A percentile compares a stretch with the other conserved stretches of the same genome.
These are phyloP conservation scores for Trichosporon asahii DNA, from an alignment of 1,284 basidiomycete genomes.

Conservation along the genomic window DNA sequence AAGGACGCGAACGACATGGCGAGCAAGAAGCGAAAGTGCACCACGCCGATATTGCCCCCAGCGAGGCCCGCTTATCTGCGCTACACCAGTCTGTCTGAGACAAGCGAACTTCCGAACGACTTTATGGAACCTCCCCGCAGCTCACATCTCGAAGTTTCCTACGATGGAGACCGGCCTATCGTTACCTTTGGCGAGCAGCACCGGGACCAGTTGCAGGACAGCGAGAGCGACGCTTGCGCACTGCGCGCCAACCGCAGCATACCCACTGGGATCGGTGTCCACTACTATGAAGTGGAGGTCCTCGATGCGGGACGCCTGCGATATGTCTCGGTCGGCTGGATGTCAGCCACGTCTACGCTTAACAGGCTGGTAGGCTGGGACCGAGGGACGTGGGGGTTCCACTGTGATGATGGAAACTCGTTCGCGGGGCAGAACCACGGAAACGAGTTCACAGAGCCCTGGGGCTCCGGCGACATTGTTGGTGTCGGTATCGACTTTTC, in stretches of 20 bases:
- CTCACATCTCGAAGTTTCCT: slow-evolving; percentile 16
- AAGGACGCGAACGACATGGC: slow-evolving; percentile 10
- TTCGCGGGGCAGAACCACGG: slow-evolving; percentile 72
- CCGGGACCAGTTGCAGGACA: slow-evolving; percentile 49
- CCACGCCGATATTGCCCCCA: background rate
- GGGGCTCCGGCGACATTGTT: slow-evolving; percentile 66
- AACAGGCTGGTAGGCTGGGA: slow-evolving; percentile 86
- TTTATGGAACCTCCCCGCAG: slow-evolving; percentile 13
- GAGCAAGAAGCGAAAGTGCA: slow-evolving; percentile 14
- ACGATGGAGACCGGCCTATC: slow-evolving; percentile 21
- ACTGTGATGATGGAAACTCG: slow-evolving; percentile 82
- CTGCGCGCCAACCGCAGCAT: slow-evolving; percentile 70
- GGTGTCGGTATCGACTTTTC: slow-evolving; percentile 88
- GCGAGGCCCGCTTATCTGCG: slow-evolving; percentile 52
- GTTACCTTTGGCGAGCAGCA: slow-evolving; percentile 41
- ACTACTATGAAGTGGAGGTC: slow-evolving; percentile 85
- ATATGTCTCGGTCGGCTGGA: slow-evolving; percentile 77
- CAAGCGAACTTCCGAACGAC: slow-evolving; percentile 13
- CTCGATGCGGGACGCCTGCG: slow-evolving; percentile 37
- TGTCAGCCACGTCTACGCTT: slow-evolving; percentile 59
- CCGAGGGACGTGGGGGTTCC: slow-evolving; percentile 83
- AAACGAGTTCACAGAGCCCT: slow-evolving; percentile 66
- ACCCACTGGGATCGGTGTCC: slow-evolving; percentile 77
- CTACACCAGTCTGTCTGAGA: slow-evolving; percentile 36
- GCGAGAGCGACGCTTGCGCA: slow-evolving; percentile 74